phyloP scores from a whole-genome alignment of 2,329 filamentous ascomycete genomes.

The Penicillium sp. region DNA sequence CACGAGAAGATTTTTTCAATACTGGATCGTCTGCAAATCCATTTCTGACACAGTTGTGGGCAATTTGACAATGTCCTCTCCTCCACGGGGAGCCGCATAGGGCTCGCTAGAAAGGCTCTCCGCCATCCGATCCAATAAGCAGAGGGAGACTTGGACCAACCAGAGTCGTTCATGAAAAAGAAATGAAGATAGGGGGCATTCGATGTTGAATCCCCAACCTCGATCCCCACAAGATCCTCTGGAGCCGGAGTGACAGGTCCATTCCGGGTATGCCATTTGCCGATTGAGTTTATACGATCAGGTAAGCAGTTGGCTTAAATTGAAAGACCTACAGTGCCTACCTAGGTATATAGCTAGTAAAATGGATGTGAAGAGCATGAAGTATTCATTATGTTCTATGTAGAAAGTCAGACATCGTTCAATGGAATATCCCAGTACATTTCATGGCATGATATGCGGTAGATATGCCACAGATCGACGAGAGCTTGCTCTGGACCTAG shows the following conservation, averaged over 20 bases:
- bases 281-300: background rate
- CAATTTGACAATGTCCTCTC: conserved; percentile 27
- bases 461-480: no score
- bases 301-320: background rate
- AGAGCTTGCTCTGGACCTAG: no score
- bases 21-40: background rate
- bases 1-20: background rate
- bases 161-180: conserved; percentile 13
- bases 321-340: background rate
- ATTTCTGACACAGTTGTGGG: background rate
- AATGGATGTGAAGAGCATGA: background rate
- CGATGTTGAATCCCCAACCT: background rate
- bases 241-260: conserved; percentile 16
- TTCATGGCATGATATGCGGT: no score
- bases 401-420: no score
- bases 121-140: conserved; percentile 20
- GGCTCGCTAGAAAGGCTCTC: conserved; percentile 24
- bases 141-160: conserved; percentile 5
- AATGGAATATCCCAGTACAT: no score
- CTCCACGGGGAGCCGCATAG: conserved; percentile 32
- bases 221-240: background rate
- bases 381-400: background rate
- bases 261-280: conserved; percentile 16
- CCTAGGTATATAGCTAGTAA: background rate
- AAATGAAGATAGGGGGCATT: background rate